Conservation (phyloP, 768 basidiomycete genomes). For the Termitomyces titanicus region DNA sequence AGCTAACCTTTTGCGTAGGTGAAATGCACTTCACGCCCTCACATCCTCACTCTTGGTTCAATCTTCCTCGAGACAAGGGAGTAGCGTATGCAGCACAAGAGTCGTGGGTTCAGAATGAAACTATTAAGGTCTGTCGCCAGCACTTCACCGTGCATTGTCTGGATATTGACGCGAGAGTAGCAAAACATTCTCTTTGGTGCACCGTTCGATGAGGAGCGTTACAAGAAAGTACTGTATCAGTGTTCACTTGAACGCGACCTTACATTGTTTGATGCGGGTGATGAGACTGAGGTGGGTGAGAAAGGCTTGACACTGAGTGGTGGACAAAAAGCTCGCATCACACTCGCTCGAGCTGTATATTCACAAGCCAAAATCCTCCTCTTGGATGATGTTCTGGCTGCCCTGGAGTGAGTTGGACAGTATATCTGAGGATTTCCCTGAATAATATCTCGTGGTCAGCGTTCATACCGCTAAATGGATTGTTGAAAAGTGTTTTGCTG, state of each 20-base stretch:
- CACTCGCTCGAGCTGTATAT: slow-evolving; percentile 43
- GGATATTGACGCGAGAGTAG: slow-evolving; percentile 17
- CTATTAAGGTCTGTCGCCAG: slow-evolving; percentile 44
- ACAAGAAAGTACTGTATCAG: slow-evolving; percentile 72
- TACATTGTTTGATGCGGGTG: slow-evolving; percentile 63
- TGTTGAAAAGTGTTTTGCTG: slow-evolving; percentile 73
- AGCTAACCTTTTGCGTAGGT: slow-evolving; percentile 24
- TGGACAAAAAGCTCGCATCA: slow-evolving; percentile 50
- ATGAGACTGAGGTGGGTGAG: slow-evolving; percentile 69
- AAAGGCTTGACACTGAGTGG: slow-evolving; percentile 59
- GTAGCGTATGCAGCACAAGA: slow-evolving; percentile 83
- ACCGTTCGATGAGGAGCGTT: slow-evolving; percentile 71
- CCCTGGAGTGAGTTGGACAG: slow-evolving; percentile 42
- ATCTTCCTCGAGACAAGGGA: slow-evolving; percentile 63
- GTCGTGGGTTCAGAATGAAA: slow-evolving; percentile 83
- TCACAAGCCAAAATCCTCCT: slow-evolving; percentile 58
- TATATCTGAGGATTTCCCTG: not conserved
- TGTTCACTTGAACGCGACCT: slow-evolving; percentile 74
- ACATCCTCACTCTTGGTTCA: slow-evolving; percentile 57
- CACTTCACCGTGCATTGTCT: not conserved
- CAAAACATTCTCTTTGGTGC: slow-evolving; percentile 85
- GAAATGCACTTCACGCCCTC: slow-evolving; percentile 65
- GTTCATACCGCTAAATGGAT: slow-evolving; percentile 83
- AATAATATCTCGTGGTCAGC: slow-evolving; percentile 16
- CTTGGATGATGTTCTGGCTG: slow-evolving; percentile 70